Conservation (phyloP, 139 green algal genomes). For the Tetratostichococcus sp. region DNA sequence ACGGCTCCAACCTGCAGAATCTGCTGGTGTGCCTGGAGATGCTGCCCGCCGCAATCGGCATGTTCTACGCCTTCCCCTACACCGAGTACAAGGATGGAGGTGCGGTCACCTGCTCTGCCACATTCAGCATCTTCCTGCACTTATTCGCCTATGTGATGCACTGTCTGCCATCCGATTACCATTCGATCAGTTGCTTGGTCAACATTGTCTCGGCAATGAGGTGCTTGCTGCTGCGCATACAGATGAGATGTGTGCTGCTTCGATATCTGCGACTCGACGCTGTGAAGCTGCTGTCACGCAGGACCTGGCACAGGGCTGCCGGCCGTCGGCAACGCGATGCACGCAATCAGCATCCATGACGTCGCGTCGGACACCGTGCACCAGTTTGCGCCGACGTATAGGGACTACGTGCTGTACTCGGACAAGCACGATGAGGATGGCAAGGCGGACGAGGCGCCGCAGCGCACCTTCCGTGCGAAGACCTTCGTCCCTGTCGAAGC, state of each 20-base stretch:
- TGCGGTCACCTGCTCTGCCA: too few relatives aligned
- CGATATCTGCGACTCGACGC: too few relatives aligned
- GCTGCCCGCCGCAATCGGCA: constrained; percentile 71
- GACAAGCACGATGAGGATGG: not conserved
- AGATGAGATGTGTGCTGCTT: too few relatives aligned
- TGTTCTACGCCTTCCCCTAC: constrained; percentile 88
- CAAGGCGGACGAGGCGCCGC: constrained; percentile 56
- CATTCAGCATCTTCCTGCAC: too few relatives aligned
- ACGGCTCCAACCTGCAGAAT: constrained; percentile 84
- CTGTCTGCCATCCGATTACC: too few relatives aligned
- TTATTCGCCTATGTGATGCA: too few relatives aligned
- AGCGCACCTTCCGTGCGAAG: constrained; percentile 1
- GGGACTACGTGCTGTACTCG: constrained; percentile 89
- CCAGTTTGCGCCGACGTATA: constrained; percentile 88
- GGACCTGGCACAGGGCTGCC: too few relatives aligned
- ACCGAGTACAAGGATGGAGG: constrained; percentile 68
- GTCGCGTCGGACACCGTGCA: constrained; percentile 86
- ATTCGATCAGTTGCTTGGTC: too few relatives aligned
- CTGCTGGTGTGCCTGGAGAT: constrained; percentile 95
- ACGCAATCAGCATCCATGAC: constrained; percentile 84
- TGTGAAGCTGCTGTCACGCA: too few relatives aligned
- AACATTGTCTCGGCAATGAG: too few relatives aligned
- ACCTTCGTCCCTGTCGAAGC: not conserved
- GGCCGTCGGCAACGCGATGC: constrained; percentile 49
- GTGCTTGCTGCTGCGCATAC: too few relatives aligned